These are phyloP conservation scores for Termitomyces sp. DNA, from an alignment of 1,284 basidiomycete species.

Conservation along the genomic window DNA sequence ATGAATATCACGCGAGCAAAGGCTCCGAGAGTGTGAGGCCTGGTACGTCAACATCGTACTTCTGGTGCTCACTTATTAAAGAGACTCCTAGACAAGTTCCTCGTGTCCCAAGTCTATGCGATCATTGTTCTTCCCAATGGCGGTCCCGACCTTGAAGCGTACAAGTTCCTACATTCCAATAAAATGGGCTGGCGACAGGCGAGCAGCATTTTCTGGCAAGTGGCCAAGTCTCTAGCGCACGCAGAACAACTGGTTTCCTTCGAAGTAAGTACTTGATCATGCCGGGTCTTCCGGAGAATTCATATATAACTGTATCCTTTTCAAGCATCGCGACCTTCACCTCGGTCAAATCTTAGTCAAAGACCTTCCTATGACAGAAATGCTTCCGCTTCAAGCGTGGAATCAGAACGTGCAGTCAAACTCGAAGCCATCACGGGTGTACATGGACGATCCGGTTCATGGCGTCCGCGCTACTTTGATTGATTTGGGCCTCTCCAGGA, in stretches of 20 bases:
- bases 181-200: slow-evolving; percentile 81
- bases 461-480: slow-evolving; percentile 84
- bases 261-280: slow-evolving; percentile 57
- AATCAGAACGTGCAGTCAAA: slow-evolving; percentile 26
- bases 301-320: not conserved
- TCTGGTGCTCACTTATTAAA: not conserved
- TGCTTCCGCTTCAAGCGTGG: slow-evolving; percentile 26
- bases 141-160: slow-evolving; percentile 85
- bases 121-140: slow-evolving; percentile 88
- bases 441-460: slow-evolving; percentile 54
- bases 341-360: slow-evolving; percentile 96
- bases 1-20: slow-evolving; percentile 65
- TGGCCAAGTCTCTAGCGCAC: slow-evolving; percentile 66
- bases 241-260: slow-evolving; percentile 81
- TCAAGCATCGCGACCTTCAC: slow-evolving; percentile 92
- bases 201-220: slow-evolving; percentile 87
- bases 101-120: slow-evolving; percentile 74
- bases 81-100: slow-evolving; percentile 56
- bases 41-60: slow-evolving; percentile 41
- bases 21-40: slow-evolving; percentile 86
- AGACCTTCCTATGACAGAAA: slow-evolving; percentile 30
- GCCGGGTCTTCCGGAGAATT: not conserved
- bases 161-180: slow-evolving; percentile 49
- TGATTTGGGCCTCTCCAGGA: slow-evolving; percentile 89
- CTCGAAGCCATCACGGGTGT: slow-evolving; percentile 24